Evolutionary conservation across 2,329 filamentous ascomycete genomes (phyloP), one percentile per base, ranked within the genome.

Genomic region (Trichoderma breve): DNA sequence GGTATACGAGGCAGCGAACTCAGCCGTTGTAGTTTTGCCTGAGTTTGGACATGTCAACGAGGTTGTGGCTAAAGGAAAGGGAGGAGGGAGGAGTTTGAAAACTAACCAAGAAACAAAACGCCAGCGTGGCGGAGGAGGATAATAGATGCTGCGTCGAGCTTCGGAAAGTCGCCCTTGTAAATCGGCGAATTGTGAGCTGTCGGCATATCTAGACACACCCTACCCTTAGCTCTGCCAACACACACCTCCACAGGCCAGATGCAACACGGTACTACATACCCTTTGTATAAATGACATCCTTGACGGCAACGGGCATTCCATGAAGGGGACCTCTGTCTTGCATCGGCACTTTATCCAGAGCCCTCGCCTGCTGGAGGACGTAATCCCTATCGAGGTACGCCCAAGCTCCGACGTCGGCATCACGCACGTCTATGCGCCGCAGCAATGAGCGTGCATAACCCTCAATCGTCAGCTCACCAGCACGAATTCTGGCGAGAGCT

Each of bases 281-380:
- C 78, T 86, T 87, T 0, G 85, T 90, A 75, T 83, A 84, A 74
- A 90, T 87, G 3, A 90, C 82, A 80, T 91, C 89, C 76, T 90
- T 90, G 12, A 90, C 82, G 1, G 82, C 89, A n/a, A 91, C 79
- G 0, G 86, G 83, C 7, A 90, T 77, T 1, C 88, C 88, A 75
- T 90, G 88, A 0, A 91, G 78, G 0, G 86, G 86, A 0, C 88
- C 88, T 70, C 88, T 81, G 70, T 86, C 74, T 1, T 82, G 80
- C 0, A 74, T 57, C 0, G 87, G 85, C 2, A 89, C 74, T 28
- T 79, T 73, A 75, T 90, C 88, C 0, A 90, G 82, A 12, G 78
- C 78, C 57, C 78, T 81, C 0, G 89, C 88, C 71, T 86, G 83
- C 18, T 80, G 75, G 1, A 90, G 78, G 3, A 89, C 83, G n/a